These are phyloP conservation scores for Vitis rupestris DNA, from an alignment of 164 flowering plant species.

Conservation along the genomic window DNA sequence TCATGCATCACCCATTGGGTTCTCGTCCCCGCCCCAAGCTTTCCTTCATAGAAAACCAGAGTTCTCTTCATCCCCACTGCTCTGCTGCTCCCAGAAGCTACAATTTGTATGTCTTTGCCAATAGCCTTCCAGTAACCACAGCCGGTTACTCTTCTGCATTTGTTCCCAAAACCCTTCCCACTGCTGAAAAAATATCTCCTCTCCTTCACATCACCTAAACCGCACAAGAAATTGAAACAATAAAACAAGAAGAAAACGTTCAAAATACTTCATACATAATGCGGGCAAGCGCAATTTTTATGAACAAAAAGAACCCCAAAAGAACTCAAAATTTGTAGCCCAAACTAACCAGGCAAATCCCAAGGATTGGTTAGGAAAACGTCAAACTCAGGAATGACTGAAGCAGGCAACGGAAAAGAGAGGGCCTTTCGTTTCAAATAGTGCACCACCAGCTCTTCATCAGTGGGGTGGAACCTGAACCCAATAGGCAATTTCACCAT, in stretches of 20 bases:
- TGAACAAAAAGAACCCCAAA: not conserved
- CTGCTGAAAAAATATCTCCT: constrained; percentile 27
- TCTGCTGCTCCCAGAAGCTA: constrained; percentile 16
- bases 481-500: constrained; percentile 26
- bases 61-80: constrained; percentile 28
- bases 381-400: not conserved
- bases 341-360: not conserved
- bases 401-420: not conserved
- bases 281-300: no score
- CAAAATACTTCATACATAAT: no score
- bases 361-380: not conserved
- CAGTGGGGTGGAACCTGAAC: constrained; percentile 7
- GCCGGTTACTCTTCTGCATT: constrained; percentile 16
- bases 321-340: not conserved
- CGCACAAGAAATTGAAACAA: not conserved
- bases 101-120: constrained; percentile 27
- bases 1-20: constrained; percentile 43
- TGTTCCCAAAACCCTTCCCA: constrained; percentile 8
- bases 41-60: constrained; percentile 23
- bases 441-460: constrained; percentile 5
- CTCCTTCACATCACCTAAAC: constrained; percentile 20
- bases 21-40: constrained; percentile 4
- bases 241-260: no score
- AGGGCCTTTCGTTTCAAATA: constrained; percentile 3
- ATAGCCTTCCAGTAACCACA: constrained; percentile 41